Evolutionary conservation across 495 filamentous ascomycete species (phyloP), one percentile per base, ranked within the genome.

Genomic region (Zalerion maritima): DNA sequence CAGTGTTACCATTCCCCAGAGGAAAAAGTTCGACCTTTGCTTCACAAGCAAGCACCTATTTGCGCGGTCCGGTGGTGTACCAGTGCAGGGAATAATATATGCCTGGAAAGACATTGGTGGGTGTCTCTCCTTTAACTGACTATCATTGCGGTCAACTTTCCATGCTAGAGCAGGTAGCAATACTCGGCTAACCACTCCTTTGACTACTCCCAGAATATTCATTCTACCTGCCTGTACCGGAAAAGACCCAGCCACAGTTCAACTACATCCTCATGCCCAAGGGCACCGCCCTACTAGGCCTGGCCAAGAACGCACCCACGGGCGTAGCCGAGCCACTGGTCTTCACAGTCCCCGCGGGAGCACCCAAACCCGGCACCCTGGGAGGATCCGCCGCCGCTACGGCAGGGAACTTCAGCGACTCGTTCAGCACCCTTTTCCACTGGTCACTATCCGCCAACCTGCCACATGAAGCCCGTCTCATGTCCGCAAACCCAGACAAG

Each of bases 21-120:
- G 89, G 37, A 97, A 94, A 60, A 97, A 96, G 60, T 74, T 87
- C 43, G 78, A 69, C 23, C 57, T 96, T 17, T 77, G 81, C 53
- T 60, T 96, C 53, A 58, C 71, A 46, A 40, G 61, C 41, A 54
- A 57, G 40, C 75, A 72, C 29, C 47, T 94, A 23, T 75, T 77
- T 31, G 81, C 78, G 6, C 62, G 71, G 13, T 73, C 73, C 26
- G 60, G 76, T 5, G 53, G 67, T 11, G 72, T 70, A 7, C 63
- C 80, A 3, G 79, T 83, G 32, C 73, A 78, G 41, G 73, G 67
- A 0, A 62, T 87, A 14, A 49, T 58, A n/a, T 68, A 62, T 21
- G 60, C 64, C 0, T 78, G 76, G 71, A 60, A 67, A 35, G 67
- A 75, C 35, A 78, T 97, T 31, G 76, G 83, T 86, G 55, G 46